These are phyloP conservation scores for Margaritispora aquatica DNA, from an alignment of 495 filamentous ascomycete species.

Conservation along the genomic window DNA sequence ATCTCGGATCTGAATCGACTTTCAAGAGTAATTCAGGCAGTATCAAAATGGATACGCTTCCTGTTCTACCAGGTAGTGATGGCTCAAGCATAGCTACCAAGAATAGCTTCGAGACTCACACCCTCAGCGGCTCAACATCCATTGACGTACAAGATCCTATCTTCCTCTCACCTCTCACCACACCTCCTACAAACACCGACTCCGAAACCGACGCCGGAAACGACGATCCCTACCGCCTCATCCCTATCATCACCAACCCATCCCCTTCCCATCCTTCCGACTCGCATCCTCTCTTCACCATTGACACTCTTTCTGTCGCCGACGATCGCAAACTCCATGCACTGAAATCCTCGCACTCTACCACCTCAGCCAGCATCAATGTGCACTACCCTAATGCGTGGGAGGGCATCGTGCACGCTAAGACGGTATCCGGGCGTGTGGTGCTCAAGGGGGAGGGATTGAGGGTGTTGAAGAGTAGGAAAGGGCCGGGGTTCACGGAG, in stretches of 20 bases:
- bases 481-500: slow-evolving; percentile 13
- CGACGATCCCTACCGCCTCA: neutral
- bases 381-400: slow-evolving; percentile 14
- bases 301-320: neutral
- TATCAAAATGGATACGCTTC: slow-evolving; percentile 10
- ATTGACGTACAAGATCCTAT: slow-evolving; percentile 16
- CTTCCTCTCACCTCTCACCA: slow-evolving; percentile 7
- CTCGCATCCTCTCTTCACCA: slow-evolving; percentile 14
- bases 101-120: slow-evolving; percentile 13
- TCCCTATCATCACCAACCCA: slow-evolving; percentile 7
- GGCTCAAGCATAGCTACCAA: neutral
- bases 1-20: slow-evolving; percentile 12
- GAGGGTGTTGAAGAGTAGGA: slow-evolving; percentile 12
- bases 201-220: neutral
- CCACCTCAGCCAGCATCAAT: slow-evolving; percentile 5
- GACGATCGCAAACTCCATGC: slow-evolving; percentile 3
- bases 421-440: slow-evolving; percentile 14
- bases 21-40: slow-evolving; percentile 16
- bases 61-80: slow-evolving; percentile 7
- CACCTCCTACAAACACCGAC: no score
- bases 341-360: slow-evolving; percentile 9
- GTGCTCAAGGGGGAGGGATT: slow-evolving; percentile 7
- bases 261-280: no score
- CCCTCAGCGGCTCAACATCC: slow-evolving; percentile 9
- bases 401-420: slow-evolving; percentile 17